phyloP scores from a whole-genome alignment of 140 eudicot genomes.

The Cichorium intybus region DNA sequence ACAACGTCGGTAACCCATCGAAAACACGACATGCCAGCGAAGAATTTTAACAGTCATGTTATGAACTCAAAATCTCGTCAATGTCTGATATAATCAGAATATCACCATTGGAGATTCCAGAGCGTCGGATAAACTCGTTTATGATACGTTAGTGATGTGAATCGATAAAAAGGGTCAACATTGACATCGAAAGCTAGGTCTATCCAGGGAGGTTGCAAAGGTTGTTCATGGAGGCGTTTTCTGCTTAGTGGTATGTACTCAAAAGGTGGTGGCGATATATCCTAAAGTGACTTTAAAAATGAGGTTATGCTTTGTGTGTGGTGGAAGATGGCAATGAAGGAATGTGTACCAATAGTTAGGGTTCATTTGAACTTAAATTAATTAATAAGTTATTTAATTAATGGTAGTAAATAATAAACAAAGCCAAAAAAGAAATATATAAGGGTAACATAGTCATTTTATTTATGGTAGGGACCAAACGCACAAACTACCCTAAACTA shows the following conservation, averaged over 20 bases:
- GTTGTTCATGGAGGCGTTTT: slow-evolving; percentile 57
- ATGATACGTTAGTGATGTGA: slow-evolving; percentile 53
- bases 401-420: too few relatives aligned
- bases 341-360: too few relatives aligned
- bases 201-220: slow-evolving; percentile 84
- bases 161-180: slow-evolving; percentile 65
- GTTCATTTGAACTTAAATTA: too few relatives aligned
- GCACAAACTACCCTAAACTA: too few relatives aligned
- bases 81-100: slow-evolving; percentile 65
- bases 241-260: slow-evolving; percentile 64
- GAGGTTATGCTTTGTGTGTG: slow-evolving; percentile 61
- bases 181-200: slow-evolving; percentile 34
- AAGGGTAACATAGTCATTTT: too few relatives aligned
- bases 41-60: slow-evolving; percentile 66
- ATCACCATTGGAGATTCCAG: slow-evolving; percentile 68
- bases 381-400: too few relatives aligned
- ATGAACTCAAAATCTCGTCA: slow-evolving; percentile 82
- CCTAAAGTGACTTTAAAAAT: slow-evolving; percentile 86
- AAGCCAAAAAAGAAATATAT: too few relatives aligned
- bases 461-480: too few relatives aligned
- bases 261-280: slow-evolving; percentile 69
- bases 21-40: too few relatives aligned
- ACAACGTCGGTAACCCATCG: slow-evolving; percentile 62
- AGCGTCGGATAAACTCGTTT: slow-evolving; percentile 47
- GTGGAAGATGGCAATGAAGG: slow-evolving; percentile 25